These are phyloP conservation scores for Endotrypanum monterogeii DNA, from an alignment of 208 protist species.

Conservation along the genomic window DNA sequence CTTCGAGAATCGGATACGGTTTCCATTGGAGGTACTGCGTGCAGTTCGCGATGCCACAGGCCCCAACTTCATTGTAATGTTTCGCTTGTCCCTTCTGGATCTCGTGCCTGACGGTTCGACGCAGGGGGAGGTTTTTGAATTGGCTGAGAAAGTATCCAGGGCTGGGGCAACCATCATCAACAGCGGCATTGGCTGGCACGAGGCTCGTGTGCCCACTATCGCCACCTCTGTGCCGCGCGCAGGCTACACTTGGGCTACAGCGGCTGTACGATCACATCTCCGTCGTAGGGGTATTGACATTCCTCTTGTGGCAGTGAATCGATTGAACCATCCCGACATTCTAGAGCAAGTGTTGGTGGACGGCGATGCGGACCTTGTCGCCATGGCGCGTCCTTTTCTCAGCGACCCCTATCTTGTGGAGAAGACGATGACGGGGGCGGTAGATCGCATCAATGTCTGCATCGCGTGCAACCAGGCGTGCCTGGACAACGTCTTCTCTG, in stretches of 20 bases:
- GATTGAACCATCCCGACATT: slow-evolving; percentile 89
- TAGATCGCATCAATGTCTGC: slow-evolving; percentile 89
- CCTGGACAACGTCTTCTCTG: slow-evolving; percentile 90
- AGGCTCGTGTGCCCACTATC: slow-evolving; percentile 93
- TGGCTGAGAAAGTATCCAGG: slow-evolving; percentile 74
- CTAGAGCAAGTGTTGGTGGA: slow-evolving; percentile 78
- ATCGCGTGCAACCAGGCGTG: slow-evolving; percentile 96
- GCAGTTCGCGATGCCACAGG: slow-evolving; percentile 45
- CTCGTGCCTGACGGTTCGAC: slow-evolving; percentile 84
- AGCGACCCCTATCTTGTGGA: slow-evolving; percentile 90
- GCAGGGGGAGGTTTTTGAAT: slow-evolving; percentile 78
- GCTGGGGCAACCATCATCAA: slow-evolving; percentile 90
- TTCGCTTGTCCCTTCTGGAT: slow-evolving; percentile 93
- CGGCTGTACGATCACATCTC: slow-evolving; percentile 56
- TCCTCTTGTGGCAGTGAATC: slow-evolving; percentile 92
- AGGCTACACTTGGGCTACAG: slow-evolving; percentile 79
- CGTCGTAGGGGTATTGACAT: slow-evolving; percentile 42
- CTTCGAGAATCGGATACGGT: slow-evolving; percentile 85
- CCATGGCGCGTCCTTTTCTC: slow-evolving; percentile 91
- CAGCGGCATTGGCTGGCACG: slow-evolving; percentile 96
- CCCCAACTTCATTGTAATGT: slow-evolving; percentile 89
- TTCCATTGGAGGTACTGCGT: slow-evolving; percentile 87
- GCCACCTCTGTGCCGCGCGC: slow-evolving; percentile 90
- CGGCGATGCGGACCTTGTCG: slow-evolving; percentile 90
- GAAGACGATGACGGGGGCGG: slow-evolving; percentile 64